Base-by-base conservation (phyloP, 2,329 filamentous ascomycete species). In the Lecanicillium sp. region DNA sequence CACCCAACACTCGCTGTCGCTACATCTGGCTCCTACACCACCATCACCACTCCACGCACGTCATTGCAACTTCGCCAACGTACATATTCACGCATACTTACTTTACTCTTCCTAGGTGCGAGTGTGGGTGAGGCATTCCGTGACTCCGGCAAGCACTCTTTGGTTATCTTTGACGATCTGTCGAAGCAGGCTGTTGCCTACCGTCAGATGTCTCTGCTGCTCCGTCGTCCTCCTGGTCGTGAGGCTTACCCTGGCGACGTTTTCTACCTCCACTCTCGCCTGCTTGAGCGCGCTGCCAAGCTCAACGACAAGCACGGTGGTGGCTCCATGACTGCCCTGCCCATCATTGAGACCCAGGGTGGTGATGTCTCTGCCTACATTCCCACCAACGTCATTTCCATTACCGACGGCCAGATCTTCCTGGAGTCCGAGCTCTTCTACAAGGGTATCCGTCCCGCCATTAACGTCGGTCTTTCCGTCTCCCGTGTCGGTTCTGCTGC, bases 381-480 rank as follows among this genome's bases (percentile, higher is more conserved):
- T 83, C 93, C 93, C 65, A 98, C 93, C 77, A 98, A 97, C 81
- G 93, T 97, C 77, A 98, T 98, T 83, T 97, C 91, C 72, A 98
- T 98, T 69, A 98, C 93, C 63, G 93, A 97, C 67, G 93, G 93
- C 57, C 93, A 98, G 79, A 97, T 98, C 75, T 98, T 98, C 88
- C 82, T 98, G 79, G 93, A 98, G 78, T 75, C 91, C 61, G 93
- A 98, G 75, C 82, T 97, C 58, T 98, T 97, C 87, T 97, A 96
- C 89, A 98, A 98, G 88, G 93, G 93, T 94, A 78, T 98, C 75
- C 91, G 93, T 69, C 93, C 93, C 65, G 93, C 93, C 78, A 98
- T 98, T 75, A 98, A 98, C 84, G 93, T 98, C 87, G 93, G 93
- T 93, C 88, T 98, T 63, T 98, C 93, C 66, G 93, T 98, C 64